Evolutionary conservation across 129 eudicot species (phyloP).

Genomic region (Flaveria trinervia): DNA sequence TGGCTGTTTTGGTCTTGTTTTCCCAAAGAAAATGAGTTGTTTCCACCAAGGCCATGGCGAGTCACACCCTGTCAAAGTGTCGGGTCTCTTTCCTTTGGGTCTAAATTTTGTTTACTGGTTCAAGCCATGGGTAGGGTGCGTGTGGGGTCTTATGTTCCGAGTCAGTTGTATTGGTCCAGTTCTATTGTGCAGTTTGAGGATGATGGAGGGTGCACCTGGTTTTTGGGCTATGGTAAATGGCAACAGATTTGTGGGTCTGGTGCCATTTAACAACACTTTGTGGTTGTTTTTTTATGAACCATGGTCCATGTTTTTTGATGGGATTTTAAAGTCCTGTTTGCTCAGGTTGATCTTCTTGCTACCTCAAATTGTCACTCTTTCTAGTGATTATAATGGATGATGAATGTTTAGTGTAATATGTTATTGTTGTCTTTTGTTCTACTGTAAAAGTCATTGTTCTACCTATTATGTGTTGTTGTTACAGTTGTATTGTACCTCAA

Average conservation of each 20-base stretch:
- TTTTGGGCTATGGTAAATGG: constrained; percentile 65
- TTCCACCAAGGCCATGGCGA: constrained; percentile 45
- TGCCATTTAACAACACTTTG: constrained; percentile 59
- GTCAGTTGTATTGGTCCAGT: constrained; percentile 28
- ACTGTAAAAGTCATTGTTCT: constrained; percentile 17
- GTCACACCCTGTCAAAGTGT: constrained; percentile 35
- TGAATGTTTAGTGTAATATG: constrained; percentile 31
- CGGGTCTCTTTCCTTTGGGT: constrained; percentile 1
- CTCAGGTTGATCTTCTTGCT: constrained; percentile 41
- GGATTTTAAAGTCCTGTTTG: constrained; percentile 52
- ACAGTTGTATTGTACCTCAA: constrained; percentile 17
- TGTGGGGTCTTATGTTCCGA: constrained; percentile 21
- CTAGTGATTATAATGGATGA: constrained; percentile 11
- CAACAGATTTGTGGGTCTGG: constrained; percentile 25
- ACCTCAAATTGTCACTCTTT: constrained; percentile 38
- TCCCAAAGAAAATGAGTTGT: constrained; percentile 30
- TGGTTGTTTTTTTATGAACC: constrained; percentile 77
- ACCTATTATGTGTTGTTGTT: constrained; percentile 12
- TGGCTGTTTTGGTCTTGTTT: constrained; percentile 45
- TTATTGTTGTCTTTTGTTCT: not conserved
- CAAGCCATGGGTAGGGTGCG: not conserved
- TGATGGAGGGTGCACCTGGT: constrained; percentile 43
- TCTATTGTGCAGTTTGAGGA: constrained; percentile 32
- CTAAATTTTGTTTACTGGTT: not conserved
- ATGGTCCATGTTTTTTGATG: constrained; percentile 51